Conservation (phyloP, 495 filamentous ascomycete species). For the Penicillium coprophilum region DNA sequence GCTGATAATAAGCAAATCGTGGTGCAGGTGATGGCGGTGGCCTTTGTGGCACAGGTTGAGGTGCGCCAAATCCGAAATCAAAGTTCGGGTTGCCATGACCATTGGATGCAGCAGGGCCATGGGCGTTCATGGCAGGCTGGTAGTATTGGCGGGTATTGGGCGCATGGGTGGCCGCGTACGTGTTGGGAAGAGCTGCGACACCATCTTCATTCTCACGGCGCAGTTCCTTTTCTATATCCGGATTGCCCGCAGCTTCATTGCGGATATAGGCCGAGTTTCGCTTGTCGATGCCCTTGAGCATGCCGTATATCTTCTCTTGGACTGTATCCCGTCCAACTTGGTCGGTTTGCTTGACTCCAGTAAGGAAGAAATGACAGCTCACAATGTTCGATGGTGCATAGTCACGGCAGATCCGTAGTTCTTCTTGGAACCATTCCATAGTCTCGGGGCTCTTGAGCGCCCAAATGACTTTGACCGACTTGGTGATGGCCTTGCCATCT, state of each 20-base stretch:
- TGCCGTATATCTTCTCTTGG: constrained; percentile 80
- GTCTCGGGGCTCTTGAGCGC: constrained; percentile 84
- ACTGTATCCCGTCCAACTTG: constrained; percentile 63
- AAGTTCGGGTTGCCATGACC: constrained; percentile 20
- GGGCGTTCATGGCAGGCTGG: constrained; percentile 13
- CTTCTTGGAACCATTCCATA: constrained; percentile 98
- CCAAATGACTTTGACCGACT: constrained; percentile 88
- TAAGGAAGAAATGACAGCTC: constrained; percentile 92
- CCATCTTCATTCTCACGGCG: constrained; percentile 83
- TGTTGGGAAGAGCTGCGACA: constrained; percentile 73
- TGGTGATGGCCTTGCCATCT: constrained; percentile 88
- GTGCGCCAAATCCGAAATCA: constrained; percentile 33
- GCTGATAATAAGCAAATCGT: constrained; percentile 75
- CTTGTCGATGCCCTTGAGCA: constrained; percentile 78
- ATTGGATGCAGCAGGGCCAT: constrained; percentile 7
- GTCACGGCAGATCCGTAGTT: constrained; percentile 84
- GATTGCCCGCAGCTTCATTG: constrained; percentile 77
- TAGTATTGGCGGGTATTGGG: constrained; percentile 20
- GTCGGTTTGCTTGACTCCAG: constrained; percentile 41
- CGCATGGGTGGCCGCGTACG: constrained; percentile 28
- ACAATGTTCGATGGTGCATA: constrained; percentile 80
- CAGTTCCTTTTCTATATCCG: constrained; percentile 73
- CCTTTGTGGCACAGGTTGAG: constrained; percentile 18
- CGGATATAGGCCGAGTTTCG: constrained; percentile 77
- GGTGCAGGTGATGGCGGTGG: constrained; percentile 63